Evolutionary conservation across 106 monocot genomes (phyloP).

Genomic region (Gastrodia elata): DNA sequence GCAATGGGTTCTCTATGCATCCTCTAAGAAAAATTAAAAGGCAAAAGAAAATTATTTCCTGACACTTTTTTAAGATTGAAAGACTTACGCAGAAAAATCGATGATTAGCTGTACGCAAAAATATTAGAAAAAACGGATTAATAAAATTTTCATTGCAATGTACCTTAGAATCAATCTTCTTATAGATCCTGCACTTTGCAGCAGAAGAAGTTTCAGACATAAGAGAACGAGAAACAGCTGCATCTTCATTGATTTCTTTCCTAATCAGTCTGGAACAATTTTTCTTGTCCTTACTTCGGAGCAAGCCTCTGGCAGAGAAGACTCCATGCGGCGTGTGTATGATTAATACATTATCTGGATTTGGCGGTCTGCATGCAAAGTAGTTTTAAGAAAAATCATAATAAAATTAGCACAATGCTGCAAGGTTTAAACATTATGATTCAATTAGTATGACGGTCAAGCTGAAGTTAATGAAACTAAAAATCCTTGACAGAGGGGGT

Average conservation of each 20-base stretch:
- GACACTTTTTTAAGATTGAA: neutral
- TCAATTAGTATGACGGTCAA: no score
- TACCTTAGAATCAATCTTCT: conserved; percentile 35
- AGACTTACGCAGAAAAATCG: neutral
- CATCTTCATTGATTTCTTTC: conserved; percentile 28
- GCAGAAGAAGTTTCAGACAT: conserved; percentile 37
- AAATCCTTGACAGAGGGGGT: neutral
- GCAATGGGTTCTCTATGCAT: conserved; percentile 41
- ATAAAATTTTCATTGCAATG: neutral
- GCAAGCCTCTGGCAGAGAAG: conserved; percentile 55
- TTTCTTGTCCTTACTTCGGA: conserved; percentile 41
- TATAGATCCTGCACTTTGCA: conserved; percentile 52
- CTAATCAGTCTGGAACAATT: conserved; percentile 41
- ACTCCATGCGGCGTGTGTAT: conserved; percentile 55
- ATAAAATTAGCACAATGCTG: neutral
- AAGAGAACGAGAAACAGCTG: conserved; percentile 3
- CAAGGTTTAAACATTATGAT: no score
- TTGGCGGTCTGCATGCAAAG: conserved; percentile 50
- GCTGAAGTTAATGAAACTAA: neutral
- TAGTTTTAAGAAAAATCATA: neutral
- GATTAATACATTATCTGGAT: conserved; percentile 72
- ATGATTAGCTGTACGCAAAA: neutral
- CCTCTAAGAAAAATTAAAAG: conserved; percentile 24
- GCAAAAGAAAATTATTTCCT: neutral
- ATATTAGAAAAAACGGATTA: neutral